These are phyloP conservation scores for Pistacia integerrima DNA, from an alignment of 345 rosid species.

Conservation along the genomic window DNA sequence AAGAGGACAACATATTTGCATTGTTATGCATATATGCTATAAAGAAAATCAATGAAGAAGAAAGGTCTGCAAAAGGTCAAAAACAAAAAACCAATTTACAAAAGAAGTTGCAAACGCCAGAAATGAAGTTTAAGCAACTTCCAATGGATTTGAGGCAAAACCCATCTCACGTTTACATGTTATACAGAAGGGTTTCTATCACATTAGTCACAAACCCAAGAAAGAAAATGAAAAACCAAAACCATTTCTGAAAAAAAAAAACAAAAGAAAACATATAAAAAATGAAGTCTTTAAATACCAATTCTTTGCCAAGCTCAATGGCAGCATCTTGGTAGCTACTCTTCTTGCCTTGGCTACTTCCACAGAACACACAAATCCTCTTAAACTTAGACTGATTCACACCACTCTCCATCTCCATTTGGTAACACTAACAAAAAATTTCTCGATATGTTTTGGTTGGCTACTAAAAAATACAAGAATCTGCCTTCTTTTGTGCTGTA, in stretches of 20 bases:
- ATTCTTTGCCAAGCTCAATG: conserved; percentile 76
- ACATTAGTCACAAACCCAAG: conserved; percentile 1
- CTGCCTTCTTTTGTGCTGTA: conserved; percentile 12
- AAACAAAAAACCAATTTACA: conserved; percentile 4
- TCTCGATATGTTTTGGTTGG: background rate
- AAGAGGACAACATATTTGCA: conserved; percentile 3
- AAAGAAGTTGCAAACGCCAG: conserved; percentile 22
- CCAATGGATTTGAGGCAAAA: conserved; percentile 3
- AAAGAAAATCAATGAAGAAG: conserved; percentile 13
- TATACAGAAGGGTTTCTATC: conserved; percentile 11
- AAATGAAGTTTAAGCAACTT: conserved; percentile 6
- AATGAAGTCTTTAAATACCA: conserved; percentile 44
- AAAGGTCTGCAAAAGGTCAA: conserved; percentile 13
- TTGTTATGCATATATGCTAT: background rate
- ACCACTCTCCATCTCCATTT: conserved; percentile 52
- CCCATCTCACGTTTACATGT: conserved; percentile 4
- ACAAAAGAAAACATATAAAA: conserved; percentile 5
- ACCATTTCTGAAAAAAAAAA: background rate
- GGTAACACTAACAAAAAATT: background rate
- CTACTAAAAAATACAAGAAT: conserved; percentile 18
- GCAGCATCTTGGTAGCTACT: conserved; percentile 92
- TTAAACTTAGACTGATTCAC: conserved; percentile 57
- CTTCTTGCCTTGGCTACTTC: conserved; percentile 86
- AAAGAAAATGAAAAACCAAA: background rate
- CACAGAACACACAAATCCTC: conserved; percentile 86